A percentile compares a stretch with the other conserved stretches of the same genome.
Evolutionary conservation across 2,329 filamentous ascomycete genomes (phyloP).

Genomic region (Botrytis pseudocinerea): DNA sequence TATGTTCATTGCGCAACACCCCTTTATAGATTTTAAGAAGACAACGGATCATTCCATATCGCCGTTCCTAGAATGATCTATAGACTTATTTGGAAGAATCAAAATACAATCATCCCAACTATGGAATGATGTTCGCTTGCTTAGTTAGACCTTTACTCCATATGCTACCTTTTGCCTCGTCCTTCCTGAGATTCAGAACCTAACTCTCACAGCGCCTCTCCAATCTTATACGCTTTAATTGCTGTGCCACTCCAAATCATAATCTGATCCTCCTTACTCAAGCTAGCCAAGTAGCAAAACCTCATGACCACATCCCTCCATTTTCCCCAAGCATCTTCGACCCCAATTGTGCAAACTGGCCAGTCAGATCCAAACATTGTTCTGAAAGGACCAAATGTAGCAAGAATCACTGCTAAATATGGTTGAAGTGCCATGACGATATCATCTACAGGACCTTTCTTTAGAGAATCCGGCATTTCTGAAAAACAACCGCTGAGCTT

Average conservation of each 20-base stretch:
- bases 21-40: not conserved
- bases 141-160: not conserved
- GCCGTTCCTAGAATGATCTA: not conserved
- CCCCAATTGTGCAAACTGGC: conserved; percentile 80
- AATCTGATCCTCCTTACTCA: conserved; percentile 61
- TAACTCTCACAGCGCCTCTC: conserved; percentile 33
- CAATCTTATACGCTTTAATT: conserved; percentile 65
- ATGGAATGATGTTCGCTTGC: not conserved
- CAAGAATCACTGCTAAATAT: conserved; percentile 72
- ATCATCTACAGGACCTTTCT: conserved; percentile 50
- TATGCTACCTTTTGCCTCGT: not conserved
- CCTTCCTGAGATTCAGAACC: not conserved
- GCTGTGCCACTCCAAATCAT: conserved; percentile 75
- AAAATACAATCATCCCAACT: not conserved
- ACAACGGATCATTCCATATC: too few species aligned
- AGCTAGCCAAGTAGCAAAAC: conserved; percentile 62
- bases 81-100: not conserved
- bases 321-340: conserved; percentile 63
- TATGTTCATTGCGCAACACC: not conserved
- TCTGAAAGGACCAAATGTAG: conserved; percentile 68
- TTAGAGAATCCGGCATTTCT: conserved; percentile 64
- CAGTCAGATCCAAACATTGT: conserved; percentile 94
- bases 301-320: conserved; percentile 73
- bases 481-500: conserved; percentile 88
- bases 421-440: conserved; percentile 65